These are phyloP conservation scores for Sporothrix pseudoabietina DNA, from an alignment of 2,329 filamentous ascomycete genomes.

Conservation along the genomic window DNA sequence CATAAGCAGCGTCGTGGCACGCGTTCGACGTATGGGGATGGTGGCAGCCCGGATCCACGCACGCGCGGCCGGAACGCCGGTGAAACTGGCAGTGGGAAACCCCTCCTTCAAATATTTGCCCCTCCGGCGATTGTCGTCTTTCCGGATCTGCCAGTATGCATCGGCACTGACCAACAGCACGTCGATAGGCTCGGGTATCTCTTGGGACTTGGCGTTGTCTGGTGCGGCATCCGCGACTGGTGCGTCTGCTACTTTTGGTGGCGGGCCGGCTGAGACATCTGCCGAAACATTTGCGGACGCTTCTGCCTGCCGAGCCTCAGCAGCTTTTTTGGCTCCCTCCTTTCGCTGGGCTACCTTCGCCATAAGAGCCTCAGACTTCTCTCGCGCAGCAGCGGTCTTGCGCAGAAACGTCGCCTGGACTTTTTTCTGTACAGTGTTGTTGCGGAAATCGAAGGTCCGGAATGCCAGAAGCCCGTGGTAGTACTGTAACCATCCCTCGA, in stretches of 20 bases:
- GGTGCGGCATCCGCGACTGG: background rate
- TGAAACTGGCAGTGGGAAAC: constrained; percentile 13
- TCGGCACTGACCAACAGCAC: constrained; percentile 27
- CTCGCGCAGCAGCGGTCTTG: background rate
- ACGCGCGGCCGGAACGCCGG: constrained; percentile 27
- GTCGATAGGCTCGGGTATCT: background rate
- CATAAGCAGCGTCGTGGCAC: constrained; percentile 24
- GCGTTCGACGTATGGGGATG: constrained; percentile 17
- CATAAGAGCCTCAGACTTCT: background rate
- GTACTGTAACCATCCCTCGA: background rate
- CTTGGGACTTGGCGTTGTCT: background rate
- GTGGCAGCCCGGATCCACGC: constrained; percentile 29
- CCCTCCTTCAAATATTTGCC: background rate
- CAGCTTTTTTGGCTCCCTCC: background rate
- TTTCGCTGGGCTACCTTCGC: background rate
- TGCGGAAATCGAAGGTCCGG: constrained; percentile 3
- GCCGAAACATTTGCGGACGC: background rate
- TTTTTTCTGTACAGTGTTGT: background rate
- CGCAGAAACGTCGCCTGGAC: constrained; percentile 20
- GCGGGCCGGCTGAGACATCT: too few species aligned
- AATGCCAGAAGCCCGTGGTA: constrained; percentile 13
- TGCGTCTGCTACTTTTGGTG: background rate
- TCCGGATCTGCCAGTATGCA: constrained; percentile 22
- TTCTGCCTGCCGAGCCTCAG: background rate
- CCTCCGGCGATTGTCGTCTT: background rate